phyloP scores from a whole-genome alignment of 2,329 filamentous ascomycete genomes.

The Hirsutella thompsonii region DNA sequence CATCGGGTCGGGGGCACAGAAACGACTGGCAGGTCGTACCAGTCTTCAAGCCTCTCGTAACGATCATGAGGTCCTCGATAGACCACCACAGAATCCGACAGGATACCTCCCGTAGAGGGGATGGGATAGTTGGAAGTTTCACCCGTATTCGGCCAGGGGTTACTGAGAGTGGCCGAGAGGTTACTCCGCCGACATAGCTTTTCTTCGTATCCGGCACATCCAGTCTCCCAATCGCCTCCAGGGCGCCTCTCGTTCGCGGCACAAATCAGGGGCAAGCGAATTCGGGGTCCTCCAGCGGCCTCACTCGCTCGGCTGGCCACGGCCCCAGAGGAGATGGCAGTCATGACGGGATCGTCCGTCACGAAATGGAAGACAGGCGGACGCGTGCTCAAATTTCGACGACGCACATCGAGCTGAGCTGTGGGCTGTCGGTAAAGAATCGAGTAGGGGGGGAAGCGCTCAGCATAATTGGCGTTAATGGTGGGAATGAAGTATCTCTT shows the following conservation, averaged over 20 bases:
- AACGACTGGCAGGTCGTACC: conserved; percentile 54
- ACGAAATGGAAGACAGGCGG: conserved; percentile 38
- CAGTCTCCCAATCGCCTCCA: conserved; percentile 70
- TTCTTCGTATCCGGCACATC: conserved; percentile 40
- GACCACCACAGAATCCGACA: conserved; percentile 58
- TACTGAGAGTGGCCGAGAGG: conserved; percentile 54
- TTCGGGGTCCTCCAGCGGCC: conserved; percentile 16
- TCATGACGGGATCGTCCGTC: conserved; percentile 44
- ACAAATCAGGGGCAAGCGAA: conserved; percentile 53
- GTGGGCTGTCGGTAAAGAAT: conserved; percentile 41
- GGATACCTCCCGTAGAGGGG: conserved; percentile 54
- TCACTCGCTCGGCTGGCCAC: conserved; percentile 24
- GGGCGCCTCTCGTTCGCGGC: conserved; percentile 64
- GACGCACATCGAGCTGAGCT: conserved; percentile 28
- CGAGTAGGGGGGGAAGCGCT: conserved; percentile 43
- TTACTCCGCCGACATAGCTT: conserved; percentile 64
- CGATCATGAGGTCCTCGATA: conserved; percentile 58
- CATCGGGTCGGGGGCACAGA: conserved; percentile 60
- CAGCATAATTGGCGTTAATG: conserved; percentile 42
- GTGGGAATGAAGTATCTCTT: conserved; percentile 56
- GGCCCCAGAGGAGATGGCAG: conserved; percentile 42
- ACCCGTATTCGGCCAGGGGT: conserved; percentile 37
- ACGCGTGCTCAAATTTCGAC: conserved; percentile 19
- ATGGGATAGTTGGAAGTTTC: conserved; percentile 53
- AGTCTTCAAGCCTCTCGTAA: conserved; percentile 44